Conservation (phyloP, 805 yeast species). For the Candida ortonii region DNA sequence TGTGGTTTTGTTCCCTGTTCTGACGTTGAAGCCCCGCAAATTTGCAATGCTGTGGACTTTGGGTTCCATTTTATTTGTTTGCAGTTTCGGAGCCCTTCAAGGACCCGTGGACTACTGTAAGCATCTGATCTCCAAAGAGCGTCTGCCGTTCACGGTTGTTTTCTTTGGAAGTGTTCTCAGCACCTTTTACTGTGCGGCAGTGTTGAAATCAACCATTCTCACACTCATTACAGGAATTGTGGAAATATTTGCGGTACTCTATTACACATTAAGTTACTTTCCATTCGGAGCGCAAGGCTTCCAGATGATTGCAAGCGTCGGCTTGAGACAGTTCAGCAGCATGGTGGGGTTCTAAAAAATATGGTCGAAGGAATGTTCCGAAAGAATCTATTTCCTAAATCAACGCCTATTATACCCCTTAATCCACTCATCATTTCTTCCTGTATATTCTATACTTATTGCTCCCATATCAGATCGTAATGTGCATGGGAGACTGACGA, state of each 20-base stretch:
- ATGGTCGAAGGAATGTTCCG: too few species aligned
- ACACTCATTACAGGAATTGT: constrained; percentile 72
- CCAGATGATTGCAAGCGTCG: constrained; percentile 46
- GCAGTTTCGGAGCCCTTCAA: constrained; percentile 87
- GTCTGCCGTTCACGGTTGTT: constrained; percentile 76
- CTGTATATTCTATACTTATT: too few species aligned
- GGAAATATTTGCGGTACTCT: constrained; percentile 83
- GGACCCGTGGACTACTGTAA: constrained; percentile 81
- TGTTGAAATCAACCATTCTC: constrained; percentile 66
- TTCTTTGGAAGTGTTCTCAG: constrained; percentile 77
- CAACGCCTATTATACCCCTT: too few species aligned
- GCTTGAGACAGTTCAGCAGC: constrained; percentile 33
- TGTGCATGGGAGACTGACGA: too few species aligned
- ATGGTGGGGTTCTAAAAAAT: constrained; percentile 42
- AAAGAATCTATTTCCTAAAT: too few species aligned
- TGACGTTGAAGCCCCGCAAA: constrained; percentile 86
- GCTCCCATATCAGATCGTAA: too few species aligned
- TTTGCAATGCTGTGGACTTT: constrained; percentile 89
- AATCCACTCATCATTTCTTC: too few species aligned
- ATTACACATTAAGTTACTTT: constrained; percentile 89
- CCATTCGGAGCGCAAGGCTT: constrained; percentile 89
- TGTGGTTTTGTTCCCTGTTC: constrained; percentile 80
- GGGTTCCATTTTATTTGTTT: constrained; percentile 82
- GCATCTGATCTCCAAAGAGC: constrained; percentile 70
- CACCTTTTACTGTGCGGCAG: constrained; percentile 76